Evolutionary conservation across 495 filamentous ascomycete genomes (phyloP), one percentile per base, ranked within the genome.

Genomic region (Achaetomiella virescens): DNA sequence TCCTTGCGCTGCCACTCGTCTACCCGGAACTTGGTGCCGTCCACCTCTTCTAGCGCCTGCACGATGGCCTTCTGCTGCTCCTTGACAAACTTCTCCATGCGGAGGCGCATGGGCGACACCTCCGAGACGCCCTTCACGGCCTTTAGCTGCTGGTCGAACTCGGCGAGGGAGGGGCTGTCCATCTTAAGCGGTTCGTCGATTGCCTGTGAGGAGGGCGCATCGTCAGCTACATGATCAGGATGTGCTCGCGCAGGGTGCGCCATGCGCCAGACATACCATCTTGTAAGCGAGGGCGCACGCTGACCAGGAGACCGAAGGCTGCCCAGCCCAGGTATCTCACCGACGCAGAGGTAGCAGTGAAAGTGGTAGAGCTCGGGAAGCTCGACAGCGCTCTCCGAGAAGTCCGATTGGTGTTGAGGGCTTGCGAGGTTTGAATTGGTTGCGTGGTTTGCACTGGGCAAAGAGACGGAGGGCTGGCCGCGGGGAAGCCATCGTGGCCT

Each of bases 51-150:
- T 4, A 98, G 80, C 27, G 85, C 88, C 35, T 77, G 70, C 2
- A 97, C 86, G 52, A 97, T 97, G 50, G 87, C 82, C 56, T 85
- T 80, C 66, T 99, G 93, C 60, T 97, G 87, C 52, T 88, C 80
- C 68, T 93, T 93, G 69, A 97, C 91, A 68, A 97, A 87, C 55
- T 86, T 80, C 71, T 97, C 95, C 93, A 97, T 97, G 37, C 91
- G 89, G 40, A 97, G 78, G 43, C 95, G 92, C 95, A 99, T 99
- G 0, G 95, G 91, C 9, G 90, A 96, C 60, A 78, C 73, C 37
- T 84, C 79, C 11, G 77, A 83, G 21, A 91, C 68, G 44, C 79
- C 84, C 18, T 77, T 76, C 68, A 88, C 84, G 27, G 80, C 77
- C 68, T 88, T 90, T 37, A 74, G 75, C 40, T 84, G 73, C 51